Base-by-base conservation (phyloP, 345 rosid species). In the Balakata baccata region DNA sequence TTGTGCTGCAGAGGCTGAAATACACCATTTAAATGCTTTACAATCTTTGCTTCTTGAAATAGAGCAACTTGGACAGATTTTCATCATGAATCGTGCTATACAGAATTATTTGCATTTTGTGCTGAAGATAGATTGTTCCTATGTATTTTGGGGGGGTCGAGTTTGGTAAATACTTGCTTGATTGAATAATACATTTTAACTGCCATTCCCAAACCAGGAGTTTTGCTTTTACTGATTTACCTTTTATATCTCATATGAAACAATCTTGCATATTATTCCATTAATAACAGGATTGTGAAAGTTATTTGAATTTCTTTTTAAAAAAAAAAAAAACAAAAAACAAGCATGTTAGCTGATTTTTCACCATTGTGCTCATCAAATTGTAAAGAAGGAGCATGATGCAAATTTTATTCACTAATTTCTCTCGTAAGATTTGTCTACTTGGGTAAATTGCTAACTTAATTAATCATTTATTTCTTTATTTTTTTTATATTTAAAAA, bases 11-110 rank as follows among this genome's bases (percentile, higher is more conserved):
- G 47, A 43, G n/a, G 45, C 68, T 59, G 66, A 3, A 38, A n/a
- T 45, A 58, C 66, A 71, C 7, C 49, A 29, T 37, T 60, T 50
- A 59, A 53, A 69, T 46, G 46, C 68, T 46, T 47, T n/a, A 25
- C 66, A 47, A 60, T 60, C 67, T 47, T 46, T 23, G 9, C 7
- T 71, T 46, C 8, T 57, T 58, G 74, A 46, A 41, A 43, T 14
- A 43, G 38, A 58, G 29, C 18, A 69, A 41, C 25, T 23, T 64
- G 11, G 29, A 43, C 68, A 17, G 25, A 6, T 64, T 64, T 65
- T 12, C 7, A 13, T 14, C 12, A 29, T 29, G 34, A 29, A 29
- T 29, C 34, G 34, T 29, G 34, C 34, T 29, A 29, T 29, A 29
- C 34, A 29, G 34, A 29, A 2, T 29, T 2, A 29, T 29, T 29